A percentile compares a stretch with the other conserved stretches of the same genome.
Conservation (phyloP, 768 basidiomycete genomes). For the Phylloporus sp. region DNA sequence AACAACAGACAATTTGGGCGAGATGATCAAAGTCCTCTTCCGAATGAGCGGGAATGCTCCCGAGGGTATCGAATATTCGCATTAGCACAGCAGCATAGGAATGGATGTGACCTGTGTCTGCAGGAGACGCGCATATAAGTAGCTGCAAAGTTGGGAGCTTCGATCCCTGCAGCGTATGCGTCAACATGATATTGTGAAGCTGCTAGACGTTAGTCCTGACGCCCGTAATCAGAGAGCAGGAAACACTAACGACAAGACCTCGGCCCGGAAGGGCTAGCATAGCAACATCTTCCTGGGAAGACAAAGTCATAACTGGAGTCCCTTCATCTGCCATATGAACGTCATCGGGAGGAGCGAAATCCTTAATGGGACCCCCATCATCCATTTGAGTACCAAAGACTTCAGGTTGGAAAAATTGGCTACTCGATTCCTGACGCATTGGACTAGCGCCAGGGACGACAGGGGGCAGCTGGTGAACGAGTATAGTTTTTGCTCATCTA, state of each 20-base stretch:
- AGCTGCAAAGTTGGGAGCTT: conserved; percentile 47
- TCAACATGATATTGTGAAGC: conserved; percentile 59
- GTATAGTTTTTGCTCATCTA: not conserved
- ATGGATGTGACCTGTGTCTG: conserved; percentile 22
- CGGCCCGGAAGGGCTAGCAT: conserved; percentile 43
- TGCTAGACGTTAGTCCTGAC: conserved; percentile 23
- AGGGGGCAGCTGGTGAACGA: conserved; percentile 5
- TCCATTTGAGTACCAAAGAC: conserved; percentile 15
- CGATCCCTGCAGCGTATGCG: conserved; percentile 42
- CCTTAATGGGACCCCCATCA: conserved; percentile 7
- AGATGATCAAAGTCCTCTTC: conserved; percentile 16
- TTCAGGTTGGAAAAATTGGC: conserved; percentile 17
- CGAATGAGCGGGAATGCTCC: conserved; percentile 18
- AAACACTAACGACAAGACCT: conserved; percentile 48
- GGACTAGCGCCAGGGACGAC: conserved; percentile 26
- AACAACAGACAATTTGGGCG: conserved; percentile 29
- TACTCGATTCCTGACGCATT: conserved; percentile 5
- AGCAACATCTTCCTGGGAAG: conserved; percentile 30
- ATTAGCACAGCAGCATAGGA: conserved; percentile 42
- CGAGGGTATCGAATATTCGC: conserved; percentile 30
- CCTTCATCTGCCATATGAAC: conserved; percentile 31
- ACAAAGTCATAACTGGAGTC: conserved; percentile 3
- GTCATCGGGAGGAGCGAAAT: conserved; percentile 27
- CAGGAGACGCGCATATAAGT: conserved; percentile 39
- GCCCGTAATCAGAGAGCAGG: not conserved